Percentiles rank a stretch among this genome's conserved stretches.
Evolutionary conservation across 345 rosid species (phyloP).

Genomic region (Dipteronia dyeriana): DNA sequence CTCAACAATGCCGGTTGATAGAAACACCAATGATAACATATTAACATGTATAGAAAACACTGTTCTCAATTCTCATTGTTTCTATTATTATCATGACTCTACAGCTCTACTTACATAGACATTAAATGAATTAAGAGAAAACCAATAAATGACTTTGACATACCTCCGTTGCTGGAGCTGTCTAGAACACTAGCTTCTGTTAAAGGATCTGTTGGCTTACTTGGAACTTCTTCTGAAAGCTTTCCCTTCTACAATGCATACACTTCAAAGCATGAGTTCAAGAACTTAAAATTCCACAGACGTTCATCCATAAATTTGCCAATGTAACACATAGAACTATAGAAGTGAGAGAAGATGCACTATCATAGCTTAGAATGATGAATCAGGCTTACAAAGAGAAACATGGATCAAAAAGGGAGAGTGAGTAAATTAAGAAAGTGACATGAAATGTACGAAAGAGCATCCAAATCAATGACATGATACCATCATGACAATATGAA

Average conservation of each 20-base stretch:
- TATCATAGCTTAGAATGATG: not conserved
- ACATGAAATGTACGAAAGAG: not conserved
- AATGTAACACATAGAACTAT: not conserved
- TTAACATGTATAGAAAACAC: not conserved
- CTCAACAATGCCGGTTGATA: not conserved
- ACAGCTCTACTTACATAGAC: not conserved
- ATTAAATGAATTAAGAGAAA: not conserved
- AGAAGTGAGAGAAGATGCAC: not conserved
- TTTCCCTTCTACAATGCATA: not conserved
- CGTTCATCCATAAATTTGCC: not conserved
- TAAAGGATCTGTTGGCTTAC: conserved; percentile 55
- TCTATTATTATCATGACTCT: not conserved
- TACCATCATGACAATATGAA: not conserved
- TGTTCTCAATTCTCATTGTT: not conserved
- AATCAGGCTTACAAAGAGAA: not conserved
- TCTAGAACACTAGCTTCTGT: conserved; percentile 28
- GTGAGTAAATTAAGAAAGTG: not conserved
- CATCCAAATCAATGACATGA: not conserved
- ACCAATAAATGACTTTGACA: not conserved
- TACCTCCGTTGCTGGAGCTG: conserved; percentile 38
- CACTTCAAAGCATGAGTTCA: conserved; percentile 5
- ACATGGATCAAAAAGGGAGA: not conserved
- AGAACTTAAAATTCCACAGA: not conserved
- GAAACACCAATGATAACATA: not conserved
- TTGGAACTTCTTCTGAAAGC: conserved; percentile 11